Conservation (phyloP, 345 rosid species). For the Moringa oleifera region DNA sequence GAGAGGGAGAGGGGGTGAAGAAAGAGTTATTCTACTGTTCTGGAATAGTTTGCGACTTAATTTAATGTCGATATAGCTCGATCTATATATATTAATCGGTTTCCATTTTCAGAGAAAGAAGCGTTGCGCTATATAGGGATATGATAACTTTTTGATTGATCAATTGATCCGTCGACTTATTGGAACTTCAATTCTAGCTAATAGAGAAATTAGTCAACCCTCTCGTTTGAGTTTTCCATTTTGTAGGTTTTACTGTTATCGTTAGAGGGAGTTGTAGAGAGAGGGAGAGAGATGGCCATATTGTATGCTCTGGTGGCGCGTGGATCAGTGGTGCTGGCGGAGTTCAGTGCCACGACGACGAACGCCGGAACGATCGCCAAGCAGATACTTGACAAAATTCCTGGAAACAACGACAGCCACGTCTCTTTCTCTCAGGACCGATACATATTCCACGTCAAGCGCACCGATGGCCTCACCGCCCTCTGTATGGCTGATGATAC, state of each 20-base stretch:
- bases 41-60: too few relatives aligned
- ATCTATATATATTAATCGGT: too few relatives aligned
- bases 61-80: too few relatives aligned
- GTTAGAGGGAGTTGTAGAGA: background rate
- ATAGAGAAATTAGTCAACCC: background rate
- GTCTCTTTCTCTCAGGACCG: conserved; percentile 96
- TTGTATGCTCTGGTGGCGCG: conserved; percentile 87
- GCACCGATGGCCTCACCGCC: conserved; percentile 96
- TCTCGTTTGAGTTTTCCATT: background rate
- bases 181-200: background rate
- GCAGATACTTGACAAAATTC: conserved; percentile 79
- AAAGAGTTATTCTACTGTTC: too few relatives aligned
- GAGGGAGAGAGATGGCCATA: conserved; percentile 54
- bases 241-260: too few relatives aligned
- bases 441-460: conserved; percentile 80
- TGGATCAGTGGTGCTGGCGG: conserved; percentile 87
- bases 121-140: too few relatives aligned
- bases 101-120: too few relatives aligned
- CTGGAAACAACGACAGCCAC: conserved; percentile 66
- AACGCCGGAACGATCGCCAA: conserved; percentile 79
- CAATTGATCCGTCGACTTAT: too few relatives aligned
- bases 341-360: conserved; percentile 65
- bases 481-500: conserved; percentile 97
- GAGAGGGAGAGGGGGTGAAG: too few relatives aligned
- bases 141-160: too few relatives aligned